These are phyloP conservation scores for Phytomonas sp. DNA, from an alignment of 208 protist genomes.

Conservation along the genomic window DNA sequence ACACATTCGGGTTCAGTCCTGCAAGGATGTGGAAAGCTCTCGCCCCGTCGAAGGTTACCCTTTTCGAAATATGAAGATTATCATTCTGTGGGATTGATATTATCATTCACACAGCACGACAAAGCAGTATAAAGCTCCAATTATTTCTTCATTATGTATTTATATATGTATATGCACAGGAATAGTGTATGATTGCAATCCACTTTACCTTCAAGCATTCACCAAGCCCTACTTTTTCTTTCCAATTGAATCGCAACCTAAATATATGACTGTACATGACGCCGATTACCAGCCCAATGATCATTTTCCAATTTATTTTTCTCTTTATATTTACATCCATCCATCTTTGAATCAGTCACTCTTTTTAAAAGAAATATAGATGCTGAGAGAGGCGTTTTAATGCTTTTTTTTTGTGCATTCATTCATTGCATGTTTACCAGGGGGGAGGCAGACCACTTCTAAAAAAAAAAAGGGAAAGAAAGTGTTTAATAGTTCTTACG, in stretches of 20 bases:
- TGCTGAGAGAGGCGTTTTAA: slow-evolving; percentile 2
- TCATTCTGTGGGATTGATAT: background rate
- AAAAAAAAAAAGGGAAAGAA: slow-evolving; percentile 14
- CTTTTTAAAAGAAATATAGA: slow-evolving; percentile 8
- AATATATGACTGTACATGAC: too few relatives aligned
- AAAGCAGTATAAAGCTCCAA: background rate
- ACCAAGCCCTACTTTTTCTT: too few relatives aligned
- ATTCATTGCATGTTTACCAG: background rate
- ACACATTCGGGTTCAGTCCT: too few relatives aligned
- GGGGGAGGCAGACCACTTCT: background rate
- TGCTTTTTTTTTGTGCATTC: background rate
- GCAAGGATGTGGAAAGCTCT: too few relatives aligned
- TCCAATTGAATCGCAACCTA: too few relatives aligned
- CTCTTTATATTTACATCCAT: too few relatives aligned
- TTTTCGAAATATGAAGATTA: too few relatives aligned
- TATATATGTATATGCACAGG: slow-evolving; percentile 13
- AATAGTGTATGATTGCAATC: too few relatives aligned
- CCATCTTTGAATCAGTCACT: background rate
- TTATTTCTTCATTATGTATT: slow-evolving; percentile 2
- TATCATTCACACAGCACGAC: background rate
- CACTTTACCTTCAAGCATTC: too few relatives aligned
- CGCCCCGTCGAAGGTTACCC: too few relatives aligned
- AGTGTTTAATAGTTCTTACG: background rate
- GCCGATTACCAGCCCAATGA: too few relatives aligned
- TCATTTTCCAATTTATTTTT: too few relatives aligned